phyloP scores from a whole-genome alignment of 1,139 yeast species.

The Saccharomyces hybrid region DNA sequence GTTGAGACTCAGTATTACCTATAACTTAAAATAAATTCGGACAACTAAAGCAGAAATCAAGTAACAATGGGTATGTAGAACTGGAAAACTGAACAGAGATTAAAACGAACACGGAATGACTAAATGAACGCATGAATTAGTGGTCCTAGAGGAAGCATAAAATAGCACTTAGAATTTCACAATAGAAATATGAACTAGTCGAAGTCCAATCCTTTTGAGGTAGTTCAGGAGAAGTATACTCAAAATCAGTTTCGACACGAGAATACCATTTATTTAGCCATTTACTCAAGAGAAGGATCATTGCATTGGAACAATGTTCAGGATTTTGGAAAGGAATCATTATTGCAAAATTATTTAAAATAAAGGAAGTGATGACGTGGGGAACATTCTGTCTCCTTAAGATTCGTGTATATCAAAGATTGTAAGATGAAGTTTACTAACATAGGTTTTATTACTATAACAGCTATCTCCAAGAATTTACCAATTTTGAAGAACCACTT shows the following conservation, averaged over 20 bases:
- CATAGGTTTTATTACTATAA: slow-evolving; percentile 13
- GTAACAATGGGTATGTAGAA: slow-evolving; percentile 33
- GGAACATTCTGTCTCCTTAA: not conserved
- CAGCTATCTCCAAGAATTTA: slow-evolving; percentile 95
- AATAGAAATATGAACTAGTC: not conserved
- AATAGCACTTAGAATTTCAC: not conserved
- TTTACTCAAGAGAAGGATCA: not conserved
- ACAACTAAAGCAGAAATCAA: slow-evolving; percentile 28
- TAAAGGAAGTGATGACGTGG: not conserved
- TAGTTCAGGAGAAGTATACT: not conserved
- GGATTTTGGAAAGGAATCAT: not conserved
- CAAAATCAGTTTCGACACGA: not conserved
- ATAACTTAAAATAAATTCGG: not conserved
- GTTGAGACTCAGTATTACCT: slow-evolving; percentile 2
- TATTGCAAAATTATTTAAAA: not conserved
- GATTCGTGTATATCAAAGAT: not conserved
- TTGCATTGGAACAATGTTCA: not conserved
- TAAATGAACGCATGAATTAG: not conserved
- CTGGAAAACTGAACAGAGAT: not conserved
- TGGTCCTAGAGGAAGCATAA: not conserved
- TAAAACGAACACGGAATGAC: not conserved
- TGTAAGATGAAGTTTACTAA: not conserved
- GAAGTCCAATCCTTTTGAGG: not conserved
- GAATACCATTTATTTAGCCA: not conserved
- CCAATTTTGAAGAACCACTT: slow-evolving; percentile 95